phyloP scores from a whole-genome alignment of 129 eudicot genomes.

The Arctium lappa region DNA sequence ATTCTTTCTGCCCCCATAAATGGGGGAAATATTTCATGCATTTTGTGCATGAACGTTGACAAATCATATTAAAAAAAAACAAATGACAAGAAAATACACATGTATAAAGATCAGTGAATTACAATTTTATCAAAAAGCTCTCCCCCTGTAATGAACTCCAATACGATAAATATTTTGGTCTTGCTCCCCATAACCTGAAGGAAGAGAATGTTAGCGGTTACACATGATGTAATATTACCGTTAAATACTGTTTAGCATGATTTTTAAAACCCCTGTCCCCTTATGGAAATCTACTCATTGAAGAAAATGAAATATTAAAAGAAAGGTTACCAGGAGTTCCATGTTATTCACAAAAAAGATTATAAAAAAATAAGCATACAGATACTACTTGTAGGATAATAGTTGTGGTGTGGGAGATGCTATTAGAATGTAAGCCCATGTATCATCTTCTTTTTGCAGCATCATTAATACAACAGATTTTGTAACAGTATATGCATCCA shows the following conservation, averaged over 20 bases:
- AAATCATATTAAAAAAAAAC: background rate
- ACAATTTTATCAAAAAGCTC: conserved; percentile 99
- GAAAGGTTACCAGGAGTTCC: background rate
- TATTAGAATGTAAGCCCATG: background rate
- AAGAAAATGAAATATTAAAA: background rate
- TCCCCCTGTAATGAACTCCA: conserved; percentile 94
- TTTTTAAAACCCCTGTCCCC: background rate
- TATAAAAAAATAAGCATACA: background rate
- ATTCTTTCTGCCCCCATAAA: conserved; percentile 3
- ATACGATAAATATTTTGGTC: conserved; percentile 84
- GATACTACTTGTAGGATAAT: background rate
- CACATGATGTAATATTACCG: background rate
- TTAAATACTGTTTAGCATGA: background rate
- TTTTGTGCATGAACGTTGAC: background rate
- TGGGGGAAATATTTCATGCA: background rate
- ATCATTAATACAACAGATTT: background rate
- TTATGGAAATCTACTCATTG: background rate
- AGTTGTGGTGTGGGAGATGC: background rate
- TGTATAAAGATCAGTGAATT: conserved; percentile 26
- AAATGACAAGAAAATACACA: background rate
- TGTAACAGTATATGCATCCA: background rate
- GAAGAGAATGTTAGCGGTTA: conserved; percentile 10
- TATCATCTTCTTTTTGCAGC: background rate
- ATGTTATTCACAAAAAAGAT: background rate
- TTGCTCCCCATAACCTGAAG: conserved; percentile 95